A percentile compares a stretch with the other conserved stretches of the same genome.
phyloP scores from a whole-genome alignment of 2,329 filamentous ascomycete species.

The Aspergillus melleus region DNA sequence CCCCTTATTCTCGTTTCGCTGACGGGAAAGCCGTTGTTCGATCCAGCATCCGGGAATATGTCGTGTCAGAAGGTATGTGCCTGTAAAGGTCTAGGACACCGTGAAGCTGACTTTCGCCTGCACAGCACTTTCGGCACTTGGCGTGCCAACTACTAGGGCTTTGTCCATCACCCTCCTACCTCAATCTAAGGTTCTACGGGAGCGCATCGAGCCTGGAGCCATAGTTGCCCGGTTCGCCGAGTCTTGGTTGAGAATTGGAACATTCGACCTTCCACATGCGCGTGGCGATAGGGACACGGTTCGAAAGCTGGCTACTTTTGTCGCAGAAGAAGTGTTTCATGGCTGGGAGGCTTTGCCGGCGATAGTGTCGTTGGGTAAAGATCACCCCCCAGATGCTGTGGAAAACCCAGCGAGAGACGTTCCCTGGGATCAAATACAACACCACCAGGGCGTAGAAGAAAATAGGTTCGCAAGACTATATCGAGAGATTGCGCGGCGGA shows the following conservation, averaged over 20 bases:
- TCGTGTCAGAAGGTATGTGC: slow-evolving; percentile 74
- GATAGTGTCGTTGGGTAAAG: slow-evolving; percentile 47
- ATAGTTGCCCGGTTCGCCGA: slow-evolving; percentile 91
- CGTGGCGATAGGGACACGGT: slow-evolving; percentile 76
- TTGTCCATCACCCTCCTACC: slow-evolving; percentile 78
- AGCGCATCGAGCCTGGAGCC: slow-evolving; percentile 82
- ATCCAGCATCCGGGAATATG: slow-evolving; percentile 89
- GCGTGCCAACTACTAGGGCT: slow-evolving; percentile 83
- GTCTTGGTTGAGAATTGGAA: slow-evolving; percentile 90
- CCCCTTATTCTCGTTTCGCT: slow-evolving; percentile 93
- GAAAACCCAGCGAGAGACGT: slow-evolving; percentile 55
- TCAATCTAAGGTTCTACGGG: slow-evolving; percentile 70
- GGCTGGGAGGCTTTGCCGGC: slow-evolving; percentile 84
- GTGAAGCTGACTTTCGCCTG: slow-evolving; percentile 1
- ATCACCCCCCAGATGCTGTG: slow-evolving; percentile 36
- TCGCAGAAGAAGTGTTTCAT: slow-evolving; percentile 81
- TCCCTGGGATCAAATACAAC: slow-evolving; percentile 61
- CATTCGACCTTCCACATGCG: slow-evolving; percentile 85
- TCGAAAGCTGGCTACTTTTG: slow-evolving; percentile 74
- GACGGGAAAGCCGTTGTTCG: slow-evolving; percentile 92
- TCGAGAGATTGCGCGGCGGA: slow-evolving; percentile 80
- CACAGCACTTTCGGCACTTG: slow-evolving; percentile 70
- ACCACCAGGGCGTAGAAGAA: slow-evolving; percentile 66
- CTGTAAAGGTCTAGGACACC: neutral
- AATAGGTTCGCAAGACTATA: slow-evolving; percentile 88